phyloP scores from a whole-genome alignment of 495 filamentous ascomycete genomes.

The Aspergillus nidulans region DNA sequence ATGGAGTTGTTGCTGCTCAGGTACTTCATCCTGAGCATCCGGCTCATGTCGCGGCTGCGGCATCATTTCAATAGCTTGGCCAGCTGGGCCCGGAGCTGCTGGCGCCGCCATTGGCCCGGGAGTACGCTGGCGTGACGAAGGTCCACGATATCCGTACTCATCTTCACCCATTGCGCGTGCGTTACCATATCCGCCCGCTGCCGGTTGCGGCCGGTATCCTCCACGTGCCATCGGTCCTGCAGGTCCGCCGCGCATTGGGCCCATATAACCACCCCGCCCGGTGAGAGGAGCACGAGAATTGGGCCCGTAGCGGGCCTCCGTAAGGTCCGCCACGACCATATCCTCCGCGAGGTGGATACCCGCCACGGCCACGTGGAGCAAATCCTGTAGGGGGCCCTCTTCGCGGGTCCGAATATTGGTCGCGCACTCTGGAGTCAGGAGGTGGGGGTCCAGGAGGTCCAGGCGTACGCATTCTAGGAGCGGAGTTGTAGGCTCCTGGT shows the following conservation, averaged over 20 bases:
- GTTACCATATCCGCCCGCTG: conserved; percentile 42
- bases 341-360: conserved; percentile 52
- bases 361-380: conserved; percentile 51
- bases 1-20: conserved; percentile 60
- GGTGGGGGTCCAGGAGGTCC: conserved; percentile 24
- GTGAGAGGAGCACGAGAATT: conserved; percentile 33
- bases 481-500: conserved; percentile 35
- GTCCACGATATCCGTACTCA: conserved; percentile 26
- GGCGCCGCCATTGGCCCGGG: conserved; percentile 60
- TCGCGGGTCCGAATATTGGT: conserved; percentile 53
- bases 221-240: conserved; percentile 47
- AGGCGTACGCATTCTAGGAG: conserved; percentile 31
- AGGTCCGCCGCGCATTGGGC: conserved; percentile 30
- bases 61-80: conserved; percentile 83
- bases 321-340: conserved; percentile 55
- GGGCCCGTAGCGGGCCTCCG: conserved; percentile 28
- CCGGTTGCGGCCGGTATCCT: conserved; percentile 49
- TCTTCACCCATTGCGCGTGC: conserved; percentile 31
- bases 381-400: conserved; percentile 49
- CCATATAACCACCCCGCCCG: conserved; percentile 34
- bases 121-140: conserved; percentile 40
- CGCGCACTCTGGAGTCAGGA: conserved; percentile 49
- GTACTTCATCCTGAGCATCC: conserved; percentile 56
- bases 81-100: conserved; percentile 45
- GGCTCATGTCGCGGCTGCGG: conserved; percentile 39